phyloP scores from a whole-genome alignment of 192 early-diverging fungal species.

The Linnemannia elongata region DNA sequence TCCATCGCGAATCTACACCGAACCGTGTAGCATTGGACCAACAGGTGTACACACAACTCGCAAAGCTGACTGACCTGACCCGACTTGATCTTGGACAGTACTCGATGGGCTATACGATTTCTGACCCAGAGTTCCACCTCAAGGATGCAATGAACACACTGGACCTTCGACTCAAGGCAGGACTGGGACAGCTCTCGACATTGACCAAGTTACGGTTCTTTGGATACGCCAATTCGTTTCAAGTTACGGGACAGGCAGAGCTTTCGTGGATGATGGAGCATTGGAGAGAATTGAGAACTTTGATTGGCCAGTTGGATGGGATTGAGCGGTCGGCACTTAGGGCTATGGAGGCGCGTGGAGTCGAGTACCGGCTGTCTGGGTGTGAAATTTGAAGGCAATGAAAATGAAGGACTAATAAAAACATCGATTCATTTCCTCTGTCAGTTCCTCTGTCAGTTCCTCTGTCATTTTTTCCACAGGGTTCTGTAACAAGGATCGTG shows the following conservation, averaged over 20 bases:
- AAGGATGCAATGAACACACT: neutral
- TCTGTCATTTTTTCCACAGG: too few species aligned
- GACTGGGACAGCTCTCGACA: neutral
- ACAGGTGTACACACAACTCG: neutral
- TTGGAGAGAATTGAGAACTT: neutral
- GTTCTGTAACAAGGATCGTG: too few species aligned
- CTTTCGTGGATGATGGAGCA: neutral
- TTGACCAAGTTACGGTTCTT: neutral
- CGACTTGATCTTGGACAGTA: neutral
- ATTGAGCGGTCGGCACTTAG: too few species aligned
- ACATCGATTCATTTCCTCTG: too few species aligned
- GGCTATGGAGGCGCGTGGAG: too few species aligned
- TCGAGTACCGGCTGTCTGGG: too few species aligned
- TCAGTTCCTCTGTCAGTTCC: too few species aligned
- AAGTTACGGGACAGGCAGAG: neutral
- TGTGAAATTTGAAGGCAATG: too few species aligned
- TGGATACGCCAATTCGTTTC: neutral
- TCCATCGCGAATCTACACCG: neutral
- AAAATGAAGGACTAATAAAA: too few species aligned
- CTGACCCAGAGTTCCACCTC: neutral
- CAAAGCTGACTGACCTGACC: neutral
- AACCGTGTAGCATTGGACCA: neutral
- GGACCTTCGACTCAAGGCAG: neutral
- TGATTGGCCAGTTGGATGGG: neutral
- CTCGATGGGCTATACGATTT: neutral